These are phyloP conservation scores for Nemania sp. DNA, from an alignment of 2,329 filamentous ascomycete species.

Conservation along the genomic window DNA sequence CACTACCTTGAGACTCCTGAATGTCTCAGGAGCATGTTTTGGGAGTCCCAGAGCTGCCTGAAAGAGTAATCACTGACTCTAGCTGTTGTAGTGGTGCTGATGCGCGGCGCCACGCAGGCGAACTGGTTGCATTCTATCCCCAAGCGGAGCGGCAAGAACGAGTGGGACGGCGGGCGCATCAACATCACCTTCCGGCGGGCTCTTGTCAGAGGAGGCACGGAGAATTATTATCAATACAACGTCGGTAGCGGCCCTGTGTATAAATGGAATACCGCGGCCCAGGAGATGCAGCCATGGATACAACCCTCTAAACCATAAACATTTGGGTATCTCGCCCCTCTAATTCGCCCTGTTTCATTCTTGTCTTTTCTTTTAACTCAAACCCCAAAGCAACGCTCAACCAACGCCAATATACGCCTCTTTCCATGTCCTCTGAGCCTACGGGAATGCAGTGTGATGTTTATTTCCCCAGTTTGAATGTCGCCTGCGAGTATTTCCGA, in stretches of 20 bases:
- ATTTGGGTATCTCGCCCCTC: constrained; percentile 26
- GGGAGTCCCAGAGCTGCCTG: too few species aligned
- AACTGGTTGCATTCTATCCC: constrained; percentile 80
- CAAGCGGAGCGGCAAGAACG: constrained; percentile 68
- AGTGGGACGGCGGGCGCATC: constrained; percentile 64
- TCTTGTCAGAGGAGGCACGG: constrained; percentile 71
- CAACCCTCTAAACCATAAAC: constrained; percentile 7
- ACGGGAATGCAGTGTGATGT: background rate
- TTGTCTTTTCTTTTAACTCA: background rate
- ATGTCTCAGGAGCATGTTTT: too few species aligned
- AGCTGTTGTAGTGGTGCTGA: too few species aligned
- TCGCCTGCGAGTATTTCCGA: constrained; percentile 80
- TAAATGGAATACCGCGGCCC: constrained; percentile 62
- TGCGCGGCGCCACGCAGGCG: constrained; percentile 74
- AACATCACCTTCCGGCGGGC: constrained; percentile 80
- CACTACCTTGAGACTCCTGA: too few species aligned
- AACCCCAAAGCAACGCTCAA: constrained; percentile 1
- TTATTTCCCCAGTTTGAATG: constrained; percentile 80
- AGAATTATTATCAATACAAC: constrained; percentile 86
- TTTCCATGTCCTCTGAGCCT: background rate
- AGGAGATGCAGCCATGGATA: constrained; percentile 53
- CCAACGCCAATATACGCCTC: constrained; percentile 4
- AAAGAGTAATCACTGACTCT: too few species aligned
- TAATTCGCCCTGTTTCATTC: constrained; percentile 1
- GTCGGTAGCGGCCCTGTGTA: constrained; percentile 71